Evolutionary conservation across 208 protist species (phyloP).

Genomic region (Crithidia sp.): DNA sequence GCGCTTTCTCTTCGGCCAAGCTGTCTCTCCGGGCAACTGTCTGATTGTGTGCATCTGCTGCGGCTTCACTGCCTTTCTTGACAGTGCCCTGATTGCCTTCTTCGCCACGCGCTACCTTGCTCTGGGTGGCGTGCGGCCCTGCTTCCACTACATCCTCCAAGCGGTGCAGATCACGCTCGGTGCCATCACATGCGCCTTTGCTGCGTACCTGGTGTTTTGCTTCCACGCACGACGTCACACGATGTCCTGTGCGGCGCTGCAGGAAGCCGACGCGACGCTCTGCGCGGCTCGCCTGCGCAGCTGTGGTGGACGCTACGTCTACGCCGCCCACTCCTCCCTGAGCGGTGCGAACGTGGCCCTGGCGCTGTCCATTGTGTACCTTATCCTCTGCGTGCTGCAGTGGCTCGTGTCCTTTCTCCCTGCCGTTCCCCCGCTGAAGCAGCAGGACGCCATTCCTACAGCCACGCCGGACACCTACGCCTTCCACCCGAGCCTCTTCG

Average conservation of each 20-base stretch:
- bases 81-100: conserved; percentile 46
- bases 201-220: conserved; percentile 53
- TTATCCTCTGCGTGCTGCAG: conserved; percentile 46
- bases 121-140: conserved; percentile 36
- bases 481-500: conserved; percentile 73
- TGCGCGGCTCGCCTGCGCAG: conserved; percentile 25
- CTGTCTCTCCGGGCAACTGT: conserved; percentile 37
- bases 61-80: conserved; percentile 42
- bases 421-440: conserved; percentile 28
- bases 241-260: conserved; percentile 39
- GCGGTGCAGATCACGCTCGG: conserved; percentile 45
- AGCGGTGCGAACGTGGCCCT: conserved; percentile 25
- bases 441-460: conserved; percentile 27
- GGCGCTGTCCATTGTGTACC: conserved; percentile 42
- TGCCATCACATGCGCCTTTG: conserved; percentile 46
- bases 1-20: conserved; percentile 40
- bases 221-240: conserved; percentile 23
- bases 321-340: conserved; percentile 9
- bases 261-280: conserved; percentile 1
- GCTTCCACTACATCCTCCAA: conserved; percentile 61
- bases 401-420: conserved; percentile 47
- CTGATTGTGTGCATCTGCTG: conserved; percentile 55
- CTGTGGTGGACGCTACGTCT: conserved; percentile 31
- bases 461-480: conserved; percentile 71
- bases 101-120: conserved; percentile 64